These are phyloP conservation scores for Aspergillus conjunctus DNA, from an alignment of 495 filamentous ascomycete genomes.

Conservation along the genomic window DNA sequence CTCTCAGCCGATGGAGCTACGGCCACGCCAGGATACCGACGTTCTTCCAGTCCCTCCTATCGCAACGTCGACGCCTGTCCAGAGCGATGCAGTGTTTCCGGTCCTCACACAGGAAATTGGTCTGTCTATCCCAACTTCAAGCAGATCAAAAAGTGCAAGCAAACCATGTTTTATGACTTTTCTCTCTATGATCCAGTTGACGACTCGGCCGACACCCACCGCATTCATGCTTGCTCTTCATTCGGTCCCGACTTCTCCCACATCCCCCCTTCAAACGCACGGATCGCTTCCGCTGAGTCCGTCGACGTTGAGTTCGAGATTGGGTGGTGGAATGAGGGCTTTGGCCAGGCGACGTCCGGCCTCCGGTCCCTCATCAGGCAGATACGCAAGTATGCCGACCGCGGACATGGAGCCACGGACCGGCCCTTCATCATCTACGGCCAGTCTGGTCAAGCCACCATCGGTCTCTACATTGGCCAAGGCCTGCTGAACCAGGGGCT, in stretches of 20 bases:
- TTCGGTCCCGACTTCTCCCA: slow-evolving; percentile 32
- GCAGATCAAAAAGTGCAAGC: slow-evolving; percentile 26
- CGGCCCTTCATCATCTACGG: slow-evolving; percentile 23
- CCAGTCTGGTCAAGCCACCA: slow-evolving; percentile 23
- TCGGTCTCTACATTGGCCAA: slow-evolving; percentile 33
- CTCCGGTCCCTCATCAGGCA: slow-evolving; percentile 27
- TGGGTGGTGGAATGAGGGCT: slow-evolving; percentile 27
- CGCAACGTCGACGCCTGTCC: slow-evolving; percentile 30
- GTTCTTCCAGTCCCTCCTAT: slow-evolving; percentile 27
- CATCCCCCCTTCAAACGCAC: slow-evolving; percentile 9
- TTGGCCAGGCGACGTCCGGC: slow-evolving; percentile 16
- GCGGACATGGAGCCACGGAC: slow-evolving; percentile 22
- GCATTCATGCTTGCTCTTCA: slow-evolving; percentile 36
- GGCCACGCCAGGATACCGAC: neutral
- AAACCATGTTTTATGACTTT: slow-evolving; percentile 37
- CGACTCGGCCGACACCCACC: slow-evolving; percentile 26
- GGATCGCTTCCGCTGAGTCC: slow-evolving; percentile 5
- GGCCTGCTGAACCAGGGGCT: slow-evolving; percentile 32
- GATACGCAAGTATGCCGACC: slow-evolving; percentile 27
- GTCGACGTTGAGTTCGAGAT: slow-evolving; percentile 27
- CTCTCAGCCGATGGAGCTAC: neutral
- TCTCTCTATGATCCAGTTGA: slow-evolving; percentile 36
- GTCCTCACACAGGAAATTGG: slow-evolving; percentile 35
- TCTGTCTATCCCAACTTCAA: slow-evolving; percentile 34
- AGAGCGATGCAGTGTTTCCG: slow-evolving; percentile 32